Evolutionary conservation across 2,329 filamentous ascomycete species (phyloP).

Genomic region (Aureobasidium sp.): DNA sequence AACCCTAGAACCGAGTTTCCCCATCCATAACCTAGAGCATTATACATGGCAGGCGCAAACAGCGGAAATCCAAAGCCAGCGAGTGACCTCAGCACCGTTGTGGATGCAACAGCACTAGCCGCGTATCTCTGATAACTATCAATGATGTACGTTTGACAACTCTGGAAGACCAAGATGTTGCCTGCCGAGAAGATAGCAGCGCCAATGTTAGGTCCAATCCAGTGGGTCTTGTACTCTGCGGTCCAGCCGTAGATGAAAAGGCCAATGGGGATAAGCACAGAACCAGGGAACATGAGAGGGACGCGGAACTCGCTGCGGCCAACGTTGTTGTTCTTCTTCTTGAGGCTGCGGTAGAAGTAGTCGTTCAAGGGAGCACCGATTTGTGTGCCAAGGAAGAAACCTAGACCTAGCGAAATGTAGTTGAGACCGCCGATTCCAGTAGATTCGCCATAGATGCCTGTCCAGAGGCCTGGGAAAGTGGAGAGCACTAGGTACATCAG

Average conservation of each 20-base stretch:
- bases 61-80: conserved; percentile 53
- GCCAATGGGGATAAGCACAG: conserved; percentile 44
- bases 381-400: conserved; percentile 43
- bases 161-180: conserved; percentile 49
- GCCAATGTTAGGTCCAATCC: conserved; percentile 54
- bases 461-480: conserved; percentile 27
- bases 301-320: conserved; percentile 37
- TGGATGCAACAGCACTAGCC: conserved; percentile 44
- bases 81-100: conserved; percentile 47
- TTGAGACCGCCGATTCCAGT: conserved; percentile 28
- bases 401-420: conserved; percentile 41
- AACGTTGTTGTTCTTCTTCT: conserved; percentile 26
- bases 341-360: conserved; percentile 29
- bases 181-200: conserved; percentile 47
- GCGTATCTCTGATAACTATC: conserved; percentile 43
- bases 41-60: conserved; percentile 47
- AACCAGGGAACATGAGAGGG: conserved; percentile 47
- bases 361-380: conserved; percentile 30
- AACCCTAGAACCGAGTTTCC: conserved; percentile 49
- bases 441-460: conserved; percentile 20
- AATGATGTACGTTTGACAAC: conserved; percentile 54
- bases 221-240: conserved; percentile 44
- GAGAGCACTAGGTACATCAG: conserved; percentile 31
- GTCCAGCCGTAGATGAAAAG: conserved; percentile 53
- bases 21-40: conserved; percentile 39